These are phyloP conservation scores for Condylostoma magnum DNA, from an alignment of 169 alveolate genomes.

Conservation along the genomic window DNA sequence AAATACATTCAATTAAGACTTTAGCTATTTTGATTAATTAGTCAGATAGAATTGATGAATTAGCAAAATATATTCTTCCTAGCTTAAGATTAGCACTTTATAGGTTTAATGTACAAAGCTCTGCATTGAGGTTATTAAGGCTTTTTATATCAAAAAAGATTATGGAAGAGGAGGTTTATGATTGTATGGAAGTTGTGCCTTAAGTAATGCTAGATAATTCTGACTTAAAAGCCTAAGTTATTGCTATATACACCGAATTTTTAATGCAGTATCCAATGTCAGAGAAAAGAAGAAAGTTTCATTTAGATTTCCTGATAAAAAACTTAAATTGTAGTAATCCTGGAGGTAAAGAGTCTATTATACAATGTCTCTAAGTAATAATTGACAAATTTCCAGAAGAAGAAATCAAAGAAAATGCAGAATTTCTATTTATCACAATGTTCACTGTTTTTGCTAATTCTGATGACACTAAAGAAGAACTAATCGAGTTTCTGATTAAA, in stretches of 20 bases:
- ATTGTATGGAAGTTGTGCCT: slow-evolving; percentile 20
- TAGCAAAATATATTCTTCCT: not conserved
- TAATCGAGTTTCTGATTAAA: not conserved
- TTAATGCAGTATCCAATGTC: slow-evolving; percentile 16
- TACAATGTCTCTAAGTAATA: not conserved
- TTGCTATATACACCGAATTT: slow-evolving; percentile 10
- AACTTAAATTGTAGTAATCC: not conserved
- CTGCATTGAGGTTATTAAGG: slow-evolving; percentile 10
- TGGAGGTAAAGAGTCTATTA: not conserved
- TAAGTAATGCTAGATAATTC: not conserved
- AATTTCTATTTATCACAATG: not conserved
- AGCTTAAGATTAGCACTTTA: slow-evolving; percentile 10
- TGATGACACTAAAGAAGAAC: not conserved
- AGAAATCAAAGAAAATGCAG: slow-evolving; percentile 20
- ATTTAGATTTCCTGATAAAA: slow-evolving; percentile 22
- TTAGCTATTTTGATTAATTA: not conserved
- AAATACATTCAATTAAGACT: slow-evolving; percentile 19
- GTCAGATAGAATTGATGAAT: not conserved
- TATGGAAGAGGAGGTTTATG: slow-evolving; percentile 7
- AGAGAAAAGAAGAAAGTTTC: slow-evolving; percentile 18
- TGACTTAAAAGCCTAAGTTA: not conserved
- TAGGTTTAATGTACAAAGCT: not conserved
- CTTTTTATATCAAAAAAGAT: not conserved
- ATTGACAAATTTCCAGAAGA: slow-evolving; percentile 25
- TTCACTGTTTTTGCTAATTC: slow-evolving; percentile 6